Base-by-base conservation (phyloP, 768 basidiomycete species). In the Tylopilus felleus region DNA sequence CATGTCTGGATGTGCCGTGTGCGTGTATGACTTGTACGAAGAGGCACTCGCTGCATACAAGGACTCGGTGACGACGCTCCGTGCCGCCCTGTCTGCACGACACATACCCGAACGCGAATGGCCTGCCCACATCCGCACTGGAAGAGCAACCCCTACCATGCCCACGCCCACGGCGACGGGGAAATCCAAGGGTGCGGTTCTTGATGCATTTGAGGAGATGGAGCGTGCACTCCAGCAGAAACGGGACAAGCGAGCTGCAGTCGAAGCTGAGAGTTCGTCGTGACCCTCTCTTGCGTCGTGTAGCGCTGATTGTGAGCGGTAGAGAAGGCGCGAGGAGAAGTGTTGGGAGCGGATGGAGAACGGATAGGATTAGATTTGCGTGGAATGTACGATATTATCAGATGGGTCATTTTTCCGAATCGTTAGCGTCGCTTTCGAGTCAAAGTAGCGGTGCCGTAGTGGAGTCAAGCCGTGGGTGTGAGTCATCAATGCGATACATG, bases 1-100 rank as follows among this genome's bases (percentile, higher is more conserved):
- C 74, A 95, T 95, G 93, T 93, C 91, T 3, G 90, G 90, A 28
- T 96, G 93, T 64, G 89, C 92, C 0, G 71, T 94, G n/a, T 95
- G 93, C 68, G 88, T 95, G 8, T 90, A 95, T 71, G 91, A 93
- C 61, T 68, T 93, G 23, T 92, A 93, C 71, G 84, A 89, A 56
- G 90, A 93, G 45, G 80, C 85, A 1, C 68, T 90, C 2, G 73
- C 74, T 22, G 75, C 73, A 13, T 93, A 93, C 73, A 77, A 79
- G 23, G 75, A 79, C 13, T 76, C 83, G 5, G 58, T 93, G 0
- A 62, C 63, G 3, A 55, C 73, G 0, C 69, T 93, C 12, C 38
- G 80, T n/a, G 44, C 69, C 6, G 73, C 80, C 3, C 80, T 94
- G 13, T 44, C 63, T 2, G 64, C 71, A 0, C 68, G 75, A 51